A percentile compares a stretch with the other conserved stretches of the same genome.
These are phyloP conservation scores for Lasiodiplodia hormozganensis DNA, from an alignment of 2,329 filamentous ascomycete species.

Conservation along the genomic window DNA sequence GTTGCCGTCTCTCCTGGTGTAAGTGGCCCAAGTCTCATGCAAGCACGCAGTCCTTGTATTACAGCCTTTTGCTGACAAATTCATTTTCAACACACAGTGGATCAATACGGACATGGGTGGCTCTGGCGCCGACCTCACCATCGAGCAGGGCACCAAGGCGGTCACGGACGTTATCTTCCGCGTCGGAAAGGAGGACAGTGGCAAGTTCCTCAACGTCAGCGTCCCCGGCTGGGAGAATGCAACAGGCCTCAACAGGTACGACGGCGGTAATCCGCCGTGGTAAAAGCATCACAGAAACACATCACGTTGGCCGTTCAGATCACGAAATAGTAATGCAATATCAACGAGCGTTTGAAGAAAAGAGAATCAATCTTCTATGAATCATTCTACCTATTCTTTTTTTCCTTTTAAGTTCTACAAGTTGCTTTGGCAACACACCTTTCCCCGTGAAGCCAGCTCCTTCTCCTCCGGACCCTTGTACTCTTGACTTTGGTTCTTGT, in stretches of 20 bases:
- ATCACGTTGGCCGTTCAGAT: not conserved
- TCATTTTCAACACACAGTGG: constrained; percentile 47
- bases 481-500: too few relatives aligned
- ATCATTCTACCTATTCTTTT: too few relatives aligned
- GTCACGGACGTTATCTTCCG: constrained; percentile 54
- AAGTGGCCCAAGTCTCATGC: constrained; percentile 32
- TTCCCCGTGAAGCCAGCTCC: too few relatives aligned
- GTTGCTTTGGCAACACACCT: too few relatives aligned
- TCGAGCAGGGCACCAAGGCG: constrained; percentile 48
- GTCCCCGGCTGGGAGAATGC: constrained; percentile 48
- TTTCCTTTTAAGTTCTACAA: too few relatives aligned
- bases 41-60: too few relatives aligned
- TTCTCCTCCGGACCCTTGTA: too few relatives aligned
- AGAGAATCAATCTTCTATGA: too few relatives aligned
- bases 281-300: not conserved
- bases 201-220: constrained; percentile 57
- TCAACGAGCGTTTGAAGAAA: too few relatives aligned
- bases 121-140: constrained; percentile 50
- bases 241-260: not conserved
- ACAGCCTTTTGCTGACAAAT: not conserved
- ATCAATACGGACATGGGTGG: constrained; percentile 54
- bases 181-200: constrained; percentile 49
- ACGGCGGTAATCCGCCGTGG: not conserved
- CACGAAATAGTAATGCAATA: not conserved
- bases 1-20: constrained; percentile 55